These are phyloP conservation scores for Tetrapisispora fleetii DNA, from an alignment of 805 yeast species.

Conservation along the genomic window DNA sequence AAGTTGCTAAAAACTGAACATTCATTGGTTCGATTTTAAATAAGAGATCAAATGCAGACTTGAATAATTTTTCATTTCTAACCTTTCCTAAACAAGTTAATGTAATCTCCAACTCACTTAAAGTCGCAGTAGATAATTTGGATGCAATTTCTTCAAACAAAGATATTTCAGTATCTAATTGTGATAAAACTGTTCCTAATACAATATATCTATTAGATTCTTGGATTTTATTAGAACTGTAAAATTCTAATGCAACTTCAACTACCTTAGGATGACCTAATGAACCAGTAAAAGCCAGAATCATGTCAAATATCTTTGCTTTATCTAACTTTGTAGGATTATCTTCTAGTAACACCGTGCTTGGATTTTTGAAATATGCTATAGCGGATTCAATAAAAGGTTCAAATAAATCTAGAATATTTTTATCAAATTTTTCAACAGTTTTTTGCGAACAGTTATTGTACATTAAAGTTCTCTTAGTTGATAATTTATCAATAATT, in stretches of 20 bases:
- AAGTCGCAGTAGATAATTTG: conserved; percentile 36
- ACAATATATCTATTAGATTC: conserved; percentile 28
- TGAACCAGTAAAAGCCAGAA: conserved; percentile 7
- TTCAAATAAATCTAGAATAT: conserved; percentile 36
- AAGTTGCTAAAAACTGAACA: conserved; percentile 38
- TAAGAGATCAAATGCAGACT: conserved; percentile 30
- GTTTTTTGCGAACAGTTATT: conserved; percentile 15
- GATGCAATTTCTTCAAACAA: conserved; percentile 30
- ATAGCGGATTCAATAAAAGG: conserved; percentile 36
- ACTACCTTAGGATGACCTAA: conserved; percentile 8
- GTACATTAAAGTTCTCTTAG: conserved; percentile 6
- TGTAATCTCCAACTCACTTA: conserved; percentile 45
- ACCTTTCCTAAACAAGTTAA: conserved; percentile 40
- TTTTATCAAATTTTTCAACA: conserved; percentile 15
- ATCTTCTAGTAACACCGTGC: conserved; percentile 16
- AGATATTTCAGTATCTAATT: conserved; percentile 25
- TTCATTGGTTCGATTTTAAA: conserved; percentile 42
- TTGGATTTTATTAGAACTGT: conserved; percentile 1
- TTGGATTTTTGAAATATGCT: conserved; percentile 24
- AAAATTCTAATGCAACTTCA: conserved; percentile 3
- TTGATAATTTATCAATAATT: conserved; percentile 18
- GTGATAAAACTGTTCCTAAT: conserved; percentile 34
- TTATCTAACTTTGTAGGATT: conserved; percentile 24
- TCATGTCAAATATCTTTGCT: conserved; percentile 20
- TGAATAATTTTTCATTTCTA: conserved; percentile 29